Conservation (phyloP, 257 asterid species). For the Przewalskia tangutica region DNA sequence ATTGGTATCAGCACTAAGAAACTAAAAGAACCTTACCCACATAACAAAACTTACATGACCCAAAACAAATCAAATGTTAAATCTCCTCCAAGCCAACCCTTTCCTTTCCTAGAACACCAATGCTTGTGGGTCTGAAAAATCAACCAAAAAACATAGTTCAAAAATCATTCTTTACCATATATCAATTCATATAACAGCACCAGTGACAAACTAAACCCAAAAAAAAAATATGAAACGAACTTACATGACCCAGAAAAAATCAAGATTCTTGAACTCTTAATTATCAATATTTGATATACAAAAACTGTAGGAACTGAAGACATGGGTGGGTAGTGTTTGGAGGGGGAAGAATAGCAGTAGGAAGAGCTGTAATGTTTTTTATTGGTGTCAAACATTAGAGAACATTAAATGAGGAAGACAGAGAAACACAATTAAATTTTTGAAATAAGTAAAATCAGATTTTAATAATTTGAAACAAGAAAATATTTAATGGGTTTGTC, state of each 20-base stretch:
- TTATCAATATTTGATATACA: neutral
- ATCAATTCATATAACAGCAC: neutral
- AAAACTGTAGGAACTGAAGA: neutral
- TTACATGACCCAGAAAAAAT: neutral
- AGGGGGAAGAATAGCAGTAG: neutral
- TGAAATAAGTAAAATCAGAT: neutral
- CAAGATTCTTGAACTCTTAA: neutral
- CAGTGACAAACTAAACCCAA: neutral
- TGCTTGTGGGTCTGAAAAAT: neutral
- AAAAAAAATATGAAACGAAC: neutral
- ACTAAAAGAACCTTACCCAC: neutral
- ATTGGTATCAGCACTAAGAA: neutral
- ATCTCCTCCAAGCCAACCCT: neutral
- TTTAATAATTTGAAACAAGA: neutral
- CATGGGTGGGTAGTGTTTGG: neutral
- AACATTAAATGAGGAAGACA: neutral
- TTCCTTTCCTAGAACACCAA: neutral
- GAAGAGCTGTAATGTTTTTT: neutral
- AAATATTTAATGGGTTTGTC: neutral
- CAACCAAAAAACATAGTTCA: neutral
- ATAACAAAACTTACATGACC: neutral
- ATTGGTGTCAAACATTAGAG: neutral
- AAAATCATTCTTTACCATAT: neutral
- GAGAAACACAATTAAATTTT: neutral
- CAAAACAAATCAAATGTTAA: neutral